Base-by-base conservation (phyloP, 2,329 filamentous ascomycete genomes). In the Graphilbum fragrans region DNA sequence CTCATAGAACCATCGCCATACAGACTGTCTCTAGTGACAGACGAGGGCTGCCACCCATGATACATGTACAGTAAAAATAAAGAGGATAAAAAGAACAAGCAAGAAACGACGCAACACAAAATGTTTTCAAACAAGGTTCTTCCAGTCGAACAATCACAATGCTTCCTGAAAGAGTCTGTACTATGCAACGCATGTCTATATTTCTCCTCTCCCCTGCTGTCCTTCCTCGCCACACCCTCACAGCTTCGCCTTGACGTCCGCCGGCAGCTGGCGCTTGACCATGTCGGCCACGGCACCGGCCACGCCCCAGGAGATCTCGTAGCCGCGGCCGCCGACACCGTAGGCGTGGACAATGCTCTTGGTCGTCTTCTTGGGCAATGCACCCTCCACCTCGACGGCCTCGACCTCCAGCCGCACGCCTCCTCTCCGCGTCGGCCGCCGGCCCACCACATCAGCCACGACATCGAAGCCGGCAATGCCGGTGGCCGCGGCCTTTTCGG, bases 261-360 rank as follows among this genome's bases (percentile, higher is more conserved):
- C 6, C 8, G 29, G 29, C 37, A 47, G 32, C 19, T 37, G 27
- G 22, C 17, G 32, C 29, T 35, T 44, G 14, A 70, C 59, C 47
- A 72, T 50, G 18, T 52, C 50, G 3, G 58, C 54, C 10, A 74
- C 69, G 39, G 67, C 67, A 37, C 63, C 63, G 0, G 73, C 74
- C 6, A 78, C 64, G 0, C 74, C 74, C 70, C 73, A 75, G 16
- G 72, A 76, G 8, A 78, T 48, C 55, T 80, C 75, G 49, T 67
- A 78, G 0, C 75, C 75, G n/a, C 75, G 62, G 4, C 75, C 75
- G 4, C 72, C 75, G 18, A 72, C 65, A 1, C 75, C 75, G 51
- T 80, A 80, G 0, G 70, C 72, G 54, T 77, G 72, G 4, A 77
- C 59, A 23, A 70, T 20, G 32, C 33, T 18, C 17, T 20, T 18